phyloP scores from a whole-genome alignment of 768 basidiomycete species.

The Amanita rimosa region DNA sequence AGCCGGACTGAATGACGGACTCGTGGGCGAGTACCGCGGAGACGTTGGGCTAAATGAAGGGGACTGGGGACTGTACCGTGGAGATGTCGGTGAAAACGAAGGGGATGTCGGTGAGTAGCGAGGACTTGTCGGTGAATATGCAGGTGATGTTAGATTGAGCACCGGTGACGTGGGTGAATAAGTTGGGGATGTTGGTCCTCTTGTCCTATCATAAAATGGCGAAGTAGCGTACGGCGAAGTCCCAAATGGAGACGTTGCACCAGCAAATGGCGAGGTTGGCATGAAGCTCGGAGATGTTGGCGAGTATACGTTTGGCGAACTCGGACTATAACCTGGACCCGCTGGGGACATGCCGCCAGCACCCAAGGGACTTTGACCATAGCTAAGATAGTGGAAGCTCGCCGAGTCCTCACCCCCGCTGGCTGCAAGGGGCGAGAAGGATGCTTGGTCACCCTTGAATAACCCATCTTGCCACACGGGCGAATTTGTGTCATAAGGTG shows the following conservation, averaged over 20 bases:
- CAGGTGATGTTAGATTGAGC: slow-evolving; percentile 73
- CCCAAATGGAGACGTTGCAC: slow-evolving; percentile 75
- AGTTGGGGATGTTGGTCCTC: slow-evolving; percentile 60
- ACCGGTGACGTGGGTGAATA: slow-evolving; percentile 86
- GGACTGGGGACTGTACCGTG: slow-evolving; percentile 79
- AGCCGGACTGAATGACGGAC: slow-evolving; percentile 87
- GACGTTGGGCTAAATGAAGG: slow-evolving; percentile 89
- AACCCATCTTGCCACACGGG: slow-evolving; percentile 70
- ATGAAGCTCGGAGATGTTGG: slow-evolving; percentile 83
- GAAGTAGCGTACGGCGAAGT: slow-evolving; percentile 77
- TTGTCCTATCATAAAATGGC: slow-evolving; percentile 65
- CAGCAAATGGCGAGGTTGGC: slow-evolving; percentile 72
- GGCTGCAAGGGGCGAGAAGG: slow-evolving; percentile 91
- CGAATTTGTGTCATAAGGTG: slow-evolving; percentile 90
- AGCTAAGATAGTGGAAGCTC: slow-evolving; percentile 61
- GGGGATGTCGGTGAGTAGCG: slow-evolving; percentile 81
- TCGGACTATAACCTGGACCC: slow-evolving; percentile 81
- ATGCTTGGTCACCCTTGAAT: slow-evolving; percentile 77
- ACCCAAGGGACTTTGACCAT: slow-evolving; percentile 78
- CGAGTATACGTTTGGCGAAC: slow-evolving; percentile 82
- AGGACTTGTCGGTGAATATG: slow-evolving; percentile 77
- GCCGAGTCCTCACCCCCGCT: slow-evolving; percentile 77
- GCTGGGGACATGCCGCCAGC: slow-evolving; percentile 86
- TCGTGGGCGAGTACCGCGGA: slow-evolving; percentile 81
- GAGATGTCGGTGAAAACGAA: slow-evolving; percentile 78